Base-by-base conservation (phyloP, 176 grass and related monocot genomes). In the Puccinellia tenuiflora region DNA sequence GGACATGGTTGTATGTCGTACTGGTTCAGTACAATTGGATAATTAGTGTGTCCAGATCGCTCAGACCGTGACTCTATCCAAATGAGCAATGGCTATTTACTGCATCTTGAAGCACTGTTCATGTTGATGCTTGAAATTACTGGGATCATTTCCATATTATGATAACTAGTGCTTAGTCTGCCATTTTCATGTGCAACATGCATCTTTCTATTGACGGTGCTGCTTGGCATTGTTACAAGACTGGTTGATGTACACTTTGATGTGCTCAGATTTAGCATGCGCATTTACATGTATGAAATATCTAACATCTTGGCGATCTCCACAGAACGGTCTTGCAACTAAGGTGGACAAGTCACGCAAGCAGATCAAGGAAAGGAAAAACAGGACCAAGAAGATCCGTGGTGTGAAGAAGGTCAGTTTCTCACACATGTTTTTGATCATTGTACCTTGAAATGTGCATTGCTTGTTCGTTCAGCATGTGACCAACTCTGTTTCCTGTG, bases 341-440 rank as follows among this genome's bases (percentile, higher is more conserved):
- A 97, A 97, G 92, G 81, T 97, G 37, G 95, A 97, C 40, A 97
- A 91, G 76, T 97, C 95, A 31, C 93, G 95, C 33, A 97, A 97
- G 70, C 94, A 97, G 80, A 94, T 97, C 87, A 97, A 97, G 82
- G 94, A 97, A 79, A 76, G 91, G 59, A 97, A 94, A 82, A 97
- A 97, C 76, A 97, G 94, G 54, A 64, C 94, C 39, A 97, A 88
- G 85, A 97, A 97, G 66, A 82, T 97, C 25, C 94, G 94, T 15
- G 94, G 94, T 73, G 89, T 97, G 37, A 97, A 97, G 89, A 97
- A 97, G 94, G 94, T 86, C 1, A 40, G 34, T 25, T 33, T 37
- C 5, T 73, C 9, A 9, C 9, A 18, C 11, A 16, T 53, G 20
- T 43, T 7, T 76, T 30, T 54, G 0, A 61, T 85, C 25, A 0